phyloP scores from a whole-genome alignment of 768 basidiomycete species.

The Pleurotus tuoliensis region DNA sequence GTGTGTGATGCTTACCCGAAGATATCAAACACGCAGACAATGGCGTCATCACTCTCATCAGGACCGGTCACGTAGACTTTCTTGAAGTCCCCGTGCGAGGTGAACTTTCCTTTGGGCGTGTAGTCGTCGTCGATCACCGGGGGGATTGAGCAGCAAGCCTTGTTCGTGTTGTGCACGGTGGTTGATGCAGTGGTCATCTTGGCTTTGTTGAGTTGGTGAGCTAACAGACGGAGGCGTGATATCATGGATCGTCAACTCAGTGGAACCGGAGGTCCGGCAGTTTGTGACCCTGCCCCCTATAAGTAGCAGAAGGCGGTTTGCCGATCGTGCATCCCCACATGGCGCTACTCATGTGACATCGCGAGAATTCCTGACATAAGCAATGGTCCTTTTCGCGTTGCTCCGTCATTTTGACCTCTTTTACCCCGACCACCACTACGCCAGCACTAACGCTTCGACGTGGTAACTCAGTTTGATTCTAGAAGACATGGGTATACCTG shows the following conservation, averaged over 20 bases:
- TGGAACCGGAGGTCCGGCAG: too few relatives aligned
- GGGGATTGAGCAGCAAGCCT: conserved; percentile 52
- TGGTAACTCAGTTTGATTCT: conserved; percentile 55
- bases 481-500: conserved; percentile 51
- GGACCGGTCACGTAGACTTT: conserved; percentile 52
- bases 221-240: conserved; percentile 32
- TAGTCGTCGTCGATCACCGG: conserved; percentile 47
- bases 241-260: conserved; percentile 14
- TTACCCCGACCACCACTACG: conserved; percentile 37
- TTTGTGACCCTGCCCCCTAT: too few relatives aligned
- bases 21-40: conserved; percentile 60
- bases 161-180: conserved; percentile 33
- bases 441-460: conserved; percentile 18
- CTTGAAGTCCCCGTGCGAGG: conserved; percentile 43
- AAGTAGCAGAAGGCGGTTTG: too few relatives aligned
- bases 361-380: background rate
- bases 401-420: conserved; percentile 13
- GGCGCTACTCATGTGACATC: background rate
- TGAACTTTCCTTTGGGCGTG: conserved; percentile 45
- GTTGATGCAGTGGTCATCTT: conserved; percentile 29
- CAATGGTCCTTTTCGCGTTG: background rate
- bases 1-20: conserved; percentile 40
- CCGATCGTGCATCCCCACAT: too few relatives aligned
- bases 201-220: conserved; percentile 31
- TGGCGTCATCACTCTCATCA: conserved; percentile 41